A percentile compares a stretch with the other conserved stretches of the same genome.
Conservation (phyloP, 495 filamentous ascomycete species). For the Opeltia flavorubescens region DNA sequence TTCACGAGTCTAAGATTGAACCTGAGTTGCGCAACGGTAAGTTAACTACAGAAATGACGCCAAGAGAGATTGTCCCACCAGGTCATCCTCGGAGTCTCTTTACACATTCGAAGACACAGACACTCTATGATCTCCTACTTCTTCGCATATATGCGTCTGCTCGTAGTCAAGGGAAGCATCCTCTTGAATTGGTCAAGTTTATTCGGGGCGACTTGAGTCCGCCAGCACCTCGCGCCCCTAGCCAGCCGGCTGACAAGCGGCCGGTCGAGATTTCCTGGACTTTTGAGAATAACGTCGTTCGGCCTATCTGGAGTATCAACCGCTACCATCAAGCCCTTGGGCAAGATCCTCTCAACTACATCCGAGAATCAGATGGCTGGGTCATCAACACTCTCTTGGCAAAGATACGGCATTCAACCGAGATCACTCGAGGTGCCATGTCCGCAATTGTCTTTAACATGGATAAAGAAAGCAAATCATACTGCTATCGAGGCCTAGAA, state of each 20-base stretch:
- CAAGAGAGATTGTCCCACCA: neutral
- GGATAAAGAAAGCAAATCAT: neutral
- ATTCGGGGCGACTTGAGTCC: neutral
- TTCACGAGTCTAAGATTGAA: neutral
- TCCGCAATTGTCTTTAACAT: neutral
- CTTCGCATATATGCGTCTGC: conserved; percentile 1
- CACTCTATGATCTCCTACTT: conserved; percentile 8
- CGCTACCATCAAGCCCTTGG: neutral
- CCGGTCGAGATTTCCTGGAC: conserved; percentile 16
- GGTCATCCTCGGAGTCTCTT: neutral
- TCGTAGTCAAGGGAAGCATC: neutral
- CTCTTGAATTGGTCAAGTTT: neutral
- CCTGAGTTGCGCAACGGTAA: neutral
- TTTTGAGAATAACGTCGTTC: conserved; percentile 13
- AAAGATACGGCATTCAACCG: conserved; percentile 10
- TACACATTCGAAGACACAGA: conserved; percentile 1
- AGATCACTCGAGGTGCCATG: neutral
- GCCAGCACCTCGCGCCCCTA: neutral
- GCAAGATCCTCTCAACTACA: conserved; percentile 2
- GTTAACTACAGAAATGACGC: neutral
- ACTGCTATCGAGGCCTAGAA: neutral
- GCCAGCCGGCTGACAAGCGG: neutral
- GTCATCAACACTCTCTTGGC: conserved; percentile 16
- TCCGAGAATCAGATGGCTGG: conserved; percentile 17
- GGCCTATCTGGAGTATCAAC: conserved; percentile 10